phyloP scores from a whole-genome alignment of 208 protist species.

The Tetramitus jugosus region DNA sequence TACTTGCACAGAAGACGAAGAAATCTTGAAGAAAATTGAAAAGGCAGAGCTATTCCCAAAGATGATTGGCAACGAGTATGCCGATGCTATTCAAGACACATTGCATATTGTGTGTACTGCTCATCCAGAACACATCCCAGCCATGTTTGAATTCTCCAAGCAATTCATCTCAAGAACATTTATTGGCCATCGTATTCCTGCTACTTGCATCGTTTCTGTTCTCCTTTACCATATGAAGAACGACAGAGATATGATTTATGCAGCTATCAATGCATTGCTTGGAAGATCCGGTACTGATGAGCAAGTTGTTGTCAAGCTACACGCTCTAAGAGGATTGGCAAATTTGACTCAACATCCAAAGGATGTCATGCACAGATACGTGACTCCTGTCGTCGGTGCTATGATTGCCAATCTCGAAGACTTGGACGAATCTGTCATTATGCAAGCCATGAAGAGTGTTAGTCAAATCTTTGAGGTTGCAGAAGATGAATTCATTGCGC shows the following conservation, averaged over 20 bases:
- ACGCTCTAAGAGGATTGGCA: not conserved
- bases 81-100: not conserved
- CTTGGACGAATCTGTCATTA: not conserved
- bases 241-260: not conserved
- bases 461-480: not conserved
- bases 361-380: constrained; percentile 6
- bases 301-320: not conserved
- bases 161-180: not conserved
- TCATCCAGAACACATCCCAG: not conserved
- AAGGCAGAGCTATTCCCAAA: not conserved
- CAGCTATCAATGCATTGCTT: not conserved
- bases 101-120: not conserved
- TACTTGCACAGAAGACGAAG: not conserved
- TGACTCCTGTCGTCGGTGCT: not conserved
- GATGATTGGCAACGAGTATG: not conserved
- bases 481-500: constrained; percentile 11
- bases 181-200: not conserved
- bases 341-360: not conserved
- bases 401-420: constrained; percentile 8
- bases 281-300: constrained; percentile 15
- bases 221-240: not conserved
- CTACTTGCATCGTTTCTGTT: not conserved
- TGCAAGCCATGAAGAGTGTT: constrained; percentile 14
- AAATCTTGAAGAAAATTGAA: not conserved
- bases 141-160: not conserved